phyloP scores from a whole-genome alignment of 257 asterid species.

The Ehretia macrophylla region DNA sequence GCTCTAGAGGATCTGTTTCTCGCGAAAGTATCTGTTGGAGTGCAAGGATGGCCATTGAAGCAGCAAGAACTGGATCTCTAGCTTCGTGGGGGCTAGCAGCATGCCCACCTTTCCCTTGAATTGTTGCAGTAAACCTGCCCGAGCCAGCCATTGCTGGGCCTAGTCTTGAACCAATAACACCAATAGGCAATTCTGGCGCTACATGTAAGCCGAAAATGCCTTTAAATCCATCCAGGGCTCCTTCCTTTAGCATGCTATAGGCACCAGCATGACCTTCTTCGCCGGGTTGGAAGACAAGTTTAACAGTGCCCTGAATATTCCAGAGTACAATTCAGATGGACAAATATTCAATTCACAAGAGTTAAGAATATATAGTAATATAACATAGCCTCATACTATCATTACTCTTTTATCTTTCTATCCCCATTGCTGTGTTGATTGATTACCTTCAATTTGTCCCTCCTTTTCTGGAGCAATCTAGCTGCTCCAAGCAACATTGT shows the following conservation, averaged over 20 bases:
- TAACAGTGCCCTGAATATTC: slow-evolving; percentile 62
- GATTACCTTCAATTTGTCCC: slow-evolving; percentile 59
- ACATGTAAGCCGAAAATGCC: slow-evolving; percentile 75
- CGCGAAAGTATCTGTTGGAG: slow-evolving; percentile 85
- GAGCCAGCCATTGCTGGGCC: slow-evolving; percentile 82
- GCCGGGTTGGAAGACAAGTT: slow-evolving; percentile 88
- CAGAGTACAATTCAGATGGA: too few species aligned
- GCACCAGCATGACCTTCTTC: slow-evolving; percentile 93
- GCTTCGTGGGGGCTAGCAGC: slow-evolving; percentile 75
- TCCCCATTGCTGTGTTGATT: background rate
- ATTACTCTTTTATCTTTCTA: background rate
- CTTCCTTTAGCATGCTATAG: slow-evolving; percentile 52
- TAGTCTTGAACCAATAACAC: slow-evolving; percentile 52
- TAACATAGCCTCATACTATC: background rate
- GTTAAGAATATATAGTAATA: too few species aligned
- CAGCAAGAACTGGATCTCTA: slow-evolving; percentile 65
- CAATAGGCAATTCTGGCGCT: slow-evolving; percentile 42
- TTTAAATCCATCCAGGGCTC: slow-evolving; percentile 61
- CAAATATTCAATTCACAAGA: too few species aligned
- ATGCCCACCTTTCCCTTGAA: slow-evolving; percentile 81
- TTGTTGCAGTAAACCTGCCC: slow-evolving; percentile 50
- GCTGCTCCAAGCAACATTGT: slow-evolving; percentile 98
- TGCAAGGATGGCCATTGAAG: slow-evolving; percentile 64
- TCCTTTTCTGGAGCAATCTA: slow-evolving; percentile 57
- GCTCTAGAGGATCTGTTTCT: slow-evolving; percentile 74